These are phyloP conservation scores for Solanum chacoense DNA, from an alignment of 305 asterid genomes.

Conservation along the genomic window DNA sequence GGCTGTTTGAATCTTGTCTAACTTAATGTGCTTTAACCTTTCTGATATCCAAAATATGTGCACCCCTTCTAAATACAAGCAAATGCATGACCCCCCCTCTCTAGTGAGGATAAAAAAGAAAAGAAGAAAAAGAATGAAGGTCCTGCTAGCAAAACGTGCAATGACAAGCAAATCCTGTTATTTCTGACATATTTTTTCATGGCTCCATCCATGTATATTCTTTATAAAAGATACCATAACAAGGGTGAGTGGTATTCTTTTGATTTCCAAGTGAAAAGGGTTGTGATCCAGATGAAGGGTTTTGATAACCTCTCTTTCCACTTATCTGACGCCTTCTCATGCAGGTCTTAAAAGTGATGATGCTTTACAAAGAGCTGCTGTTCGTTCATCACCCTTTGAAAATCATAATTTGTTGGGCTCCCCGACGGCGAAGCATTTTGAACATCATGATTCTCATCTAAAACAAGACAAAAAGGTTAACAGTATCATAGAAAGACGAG, in stretches of 20 bases:
- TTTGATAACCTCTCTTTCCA: not conserved
- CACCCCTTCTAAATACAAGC: not conserved
- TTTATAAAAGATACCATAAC: not conserved
- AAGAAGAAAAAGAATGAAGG: not conserved
- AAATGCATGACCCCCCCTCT: not conserved
- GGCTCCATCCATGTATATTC: not conserved
- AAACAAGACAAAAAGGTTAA: slow-evolving; percentile 39
- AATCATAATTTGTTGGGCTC: slow-evolving; percentile 32
- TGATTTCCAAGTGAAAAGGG: not conserved
- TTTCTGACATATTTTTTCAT: not conserved
- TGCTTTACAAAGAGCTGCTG: slow-evolving; percentile 26
- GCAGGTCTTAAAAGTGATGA: slow-evolving; percentile 49
- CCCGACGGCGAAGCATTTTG: slow-evolving; percentile 34
- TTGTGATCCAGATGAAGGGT: not conserved
- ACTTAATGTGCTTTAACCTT: not conserved
- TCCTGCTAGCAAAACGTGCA: not conserved
- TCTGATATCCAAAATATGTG: not conserved
- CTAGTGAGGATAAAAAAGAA: not conserved
- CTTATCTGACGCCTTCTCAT: slow-evolving; percentile 1
- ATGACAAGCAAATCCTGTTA: not conserved
- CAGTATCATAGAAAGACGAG: slow-evolving; percentile 30
- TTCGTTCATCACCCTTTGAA: slow-evolving; percentile 38
- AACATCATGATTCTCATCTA: slow-evolving; percentile 38
- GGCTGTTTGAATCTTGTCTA: not conserved
- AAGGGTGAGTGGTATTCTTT: not conserved